A percentile compares a stretch with the other conserved stretches of the same genome.
These are phyloP conservation scores for Allium fistulosum DNA, from an alignment of 106 monocot genomes.

Conservation along the genomic window DNA sequence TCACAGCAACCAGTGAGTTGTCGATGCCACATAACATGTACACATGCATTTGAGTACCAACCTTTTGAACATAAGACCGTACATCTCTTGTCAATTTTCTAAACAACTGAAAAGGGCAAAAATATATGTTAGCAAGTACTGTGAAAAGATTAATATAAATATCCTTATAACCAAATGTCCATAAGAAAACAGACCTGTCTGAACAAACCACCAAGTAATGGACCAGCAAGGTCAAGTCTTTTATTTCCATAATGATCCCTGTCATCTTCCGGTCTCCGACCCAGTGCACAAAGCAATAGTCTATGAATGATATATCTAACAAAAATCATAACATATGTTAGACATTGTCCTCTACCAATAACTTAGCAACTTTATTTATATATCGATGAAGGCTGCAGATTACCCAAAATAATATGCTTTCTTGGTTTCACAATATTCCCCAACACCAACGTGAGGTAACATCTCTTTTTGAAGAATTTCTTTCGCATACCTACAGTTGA, in stretches of 20 bases:
- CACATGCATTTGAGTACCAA: constrained; percentile 12
- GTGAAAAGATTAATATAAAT: neutral
- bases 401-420: constrained; percentile 99
- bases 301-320: constrained; percentile 91
- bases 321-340: constrained; percentile 2
- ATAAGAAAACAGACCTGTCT: constrained; percentile 65
- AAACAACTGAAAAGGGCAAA: constrained; percentile 58
- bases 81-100: constrained; percentile 98
- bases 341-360: neutral
- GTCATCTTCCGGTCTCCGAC: constrained; percentile 96
- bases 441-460: constrained; percentile 98
- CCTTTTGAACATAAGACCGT: constrained; percentile 99
- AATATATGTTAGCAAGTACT: neutral
- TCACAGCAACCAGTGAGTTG: constrained; percentile 4
- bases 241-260: constrained; percentile 99
- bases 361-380: neutral
- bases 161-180: neutral
- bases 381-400: neutral
- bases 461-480: constrained; percentile 99
- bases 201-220: constrained; percentile 91
- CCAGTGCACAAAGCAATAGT: constrained; percentile 85
- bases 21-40: neutral
- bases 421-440: constrained; percentile 97
- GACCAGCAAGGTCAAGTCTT: constrained; percentile 96
- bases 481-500: constrained; percentile 68